Evolutionary conservation across 2,329 filamentous ascomycete genomes (phyloP).

Genomic region (Hymenoscyphus scutula): DNA sequence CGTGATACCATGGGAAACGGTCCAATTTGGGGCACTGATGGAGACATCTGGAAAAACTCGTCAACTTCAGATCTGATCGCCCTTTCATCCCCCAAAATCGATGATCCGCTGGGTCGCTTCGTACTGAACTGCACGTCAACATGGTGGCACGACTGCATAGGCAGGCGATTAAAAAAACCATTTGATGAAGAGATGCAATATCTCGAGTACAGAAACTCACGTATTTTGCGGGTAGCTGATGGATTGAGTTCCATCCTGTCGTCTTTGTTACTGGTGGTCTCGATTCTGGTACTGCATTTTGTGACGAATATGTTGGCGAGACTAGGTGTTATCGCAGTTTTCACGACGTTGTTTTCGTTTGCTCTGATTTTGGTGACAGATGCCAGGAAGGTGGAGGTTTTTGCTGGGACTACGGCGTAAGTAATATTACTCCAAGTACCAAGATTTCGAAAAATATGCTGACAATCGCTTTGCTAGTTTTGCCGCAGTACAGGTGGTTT

Average conservation of each 20-base stretch:
- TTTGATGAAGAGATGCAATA: background rate
- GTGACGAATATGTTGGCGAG: background rate
- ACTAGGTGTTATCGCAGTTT: background rate
- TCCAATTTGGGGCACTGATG: background rate
- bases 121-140: background rate
- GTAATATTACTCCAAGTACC: background rate
- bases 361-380: background rate
- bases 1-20: background rate
- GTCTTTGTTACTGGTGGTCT: background rate
- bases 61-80: background rate
- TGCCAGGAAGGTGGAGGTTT: background rate
- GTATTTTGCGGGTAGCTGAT: background rate
- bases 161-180: background rate
- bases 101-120: background rate
- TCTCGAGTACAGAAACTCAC: background rate
- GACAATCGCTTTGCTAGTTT: background rate
- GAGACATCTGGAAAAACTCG: background rate
- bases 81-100: background rate
- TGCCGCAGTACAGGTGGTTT: background rate
- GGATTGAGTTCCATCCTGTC: background rate
- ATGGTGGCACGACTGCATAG: slow-evolving; percentile 2
- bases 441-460: background rate
- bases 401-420: background rate
- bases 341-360: background rate
- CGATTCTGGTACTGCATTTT: background rate